Percentiles rank a stretch among this genome's conserved stretches.
Conservation (phyloP, 306 rosid genomes). For the Carpinus fangiana region DNA sequence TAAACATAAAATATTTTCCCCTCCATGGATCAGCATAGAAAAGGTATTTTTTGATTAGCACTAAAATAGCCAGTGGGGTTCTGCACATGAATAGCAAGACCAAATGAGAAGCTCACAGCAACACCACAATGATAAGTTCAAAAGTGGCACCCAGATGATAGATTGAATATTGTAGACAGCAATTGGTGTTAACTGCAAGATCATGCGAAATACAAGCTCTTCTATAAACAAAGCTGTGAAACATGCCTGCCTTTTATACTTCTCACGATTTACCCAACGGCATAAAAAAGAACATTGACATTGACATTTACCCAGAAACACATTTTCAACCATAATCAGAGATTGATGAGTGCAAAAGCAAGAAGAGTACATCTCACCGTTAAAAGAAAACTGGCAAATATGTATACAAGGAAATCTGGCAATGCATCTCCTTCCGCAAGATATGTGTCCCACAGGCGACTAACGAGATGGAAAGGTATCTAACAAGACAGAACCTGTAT, state of each 20-base stretch:
- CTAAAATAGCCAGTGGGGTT: background rate
- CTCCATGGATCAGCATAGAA: background rate
- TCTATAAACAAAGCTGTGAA: constrained; percentile 1
- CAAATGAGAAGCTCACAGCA: background rate
- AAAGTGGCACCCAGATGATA: background rate
- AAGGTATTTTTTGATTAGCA: background rate
- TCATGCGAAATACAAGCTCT: constrained; percentile 13
- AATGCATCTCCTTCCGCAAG: constrained; percentile 98
- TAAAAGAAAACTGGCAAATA: constrained; percentile 95
- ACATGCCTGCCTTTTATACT: background rate
- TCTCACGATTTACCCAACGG: background rate
- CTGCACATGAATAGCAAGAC: background rate
- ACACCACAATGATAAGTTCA: background rate
- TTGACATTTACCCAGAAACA: background rate
- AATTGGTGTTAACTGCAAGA: background rate
- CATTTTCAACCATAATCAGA: constrained; percentile 9
- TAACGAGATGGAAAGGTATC: constrained; percentile 91
- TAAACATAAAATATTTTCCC: background rate
- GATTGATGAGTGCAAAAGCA: background rate
- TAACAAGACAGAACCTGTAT: constrained; percentile 37
- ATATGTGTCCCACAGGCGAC: constrained; percentile 98
- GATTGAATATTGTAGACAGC: background rate
- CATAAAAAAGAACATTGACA: background rate
- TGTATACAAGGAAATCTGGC: constrained; percentile 96
- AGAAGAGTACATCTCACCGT: constrained; percentile 60